Evolutionary conservation across 139 green algal species (phyloP).

Genomic region (Desmodesmus armatus): DNA sequence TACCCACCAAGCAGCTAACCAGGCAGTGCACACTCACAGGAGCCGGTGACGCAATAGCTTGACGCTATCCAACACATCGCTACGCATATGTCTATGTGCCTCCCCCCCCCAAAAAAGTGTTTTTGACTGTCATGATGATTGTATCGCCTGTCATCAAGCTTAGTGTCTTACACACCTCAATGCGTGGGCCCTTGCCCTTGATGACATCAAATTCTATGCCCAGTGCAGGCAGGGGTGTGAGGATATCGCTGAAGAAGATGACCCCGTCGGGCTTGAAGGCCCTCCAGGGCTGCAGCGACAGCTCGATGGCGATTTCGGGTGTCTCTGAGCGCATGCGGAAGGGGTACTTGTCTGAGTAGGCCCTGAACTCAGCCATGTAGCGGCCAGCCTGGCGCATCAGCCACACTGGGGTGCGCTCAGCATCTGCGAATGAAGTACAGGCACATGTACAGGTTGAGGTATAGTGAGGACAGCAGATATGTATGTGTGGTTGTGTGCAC

Average conservation of each 20-base stretch:
- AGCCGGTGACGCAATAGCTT: not conserved
- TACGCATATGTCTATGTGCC: too few species aligned
- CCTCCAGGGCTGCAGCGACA: slow-evolving; percentile 91
- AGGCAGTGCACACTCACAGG: not conserved
- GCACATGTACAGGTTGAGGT: not conserved
- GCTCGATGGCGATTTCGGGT: slow-evolving; percentile 60
- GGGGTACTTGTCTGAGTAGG: slow-evolving; percentile 93
- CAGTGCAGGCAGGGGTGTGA: slow-evolving; percentile 96
- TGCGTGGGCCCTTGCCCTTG: slow-evolving; percentile 92
- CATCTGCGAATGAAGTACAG: not conserved
- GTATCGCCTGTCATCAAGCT: too few species aligned
- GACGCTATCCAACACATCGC: slow-evolving; percentile 43
- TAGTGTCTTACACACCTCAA: too few species aligned
- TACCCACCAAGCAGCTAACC: too few species aligned
- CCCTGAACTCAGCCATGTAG: slow-evolving; percentile 98
- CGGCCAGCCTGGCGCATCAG: slow-evolving; percentile 98
- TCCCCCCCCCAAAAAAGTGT: too few species aligned
- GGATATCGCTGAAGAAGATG: slow-evolving; percentile 99
- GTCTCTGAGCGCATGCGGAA: slow-evolving; percentile 97
- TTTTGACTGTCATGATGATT: too few species aligned
- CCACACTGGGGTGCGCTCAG: slow-evolving; percentile 97
- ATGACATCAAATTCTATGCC: slow-evolving; percentile 99
- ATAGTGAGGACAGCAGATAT: not conserved
- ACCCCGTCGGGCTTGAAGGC: slow-evolving; percentile 96
- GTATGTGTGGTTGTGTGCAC: not conserved